Conservation (phyloP, 2,329 filamentous ascomycete genomes). For the Emydomyces testavorans region DNA sequence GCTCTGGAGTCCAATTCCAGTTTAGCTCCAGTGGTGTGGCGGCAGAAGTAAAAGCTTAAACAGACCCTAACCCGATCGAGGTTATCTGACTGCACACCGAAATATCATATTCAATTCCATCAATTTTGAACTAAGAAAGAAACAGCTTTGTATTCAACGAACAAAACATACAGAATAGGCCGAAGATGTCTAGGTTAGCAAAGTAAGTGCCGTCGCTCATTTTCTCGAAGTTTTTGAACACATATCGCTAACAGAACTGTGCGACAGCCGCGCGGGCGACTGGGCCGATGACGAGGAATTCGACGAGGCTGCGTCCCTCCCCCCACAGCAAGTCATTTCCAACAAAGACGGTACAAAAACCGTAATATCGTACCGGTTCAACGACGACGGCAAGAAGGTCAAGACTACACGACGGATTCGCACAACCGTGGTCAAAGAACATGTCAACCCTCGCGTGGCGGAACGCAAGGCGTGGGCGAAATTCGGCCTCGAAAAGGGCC, state of each 20-base stretch:
- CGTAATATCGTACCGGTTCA: constrained; percentile 75
- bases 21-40: neutral
- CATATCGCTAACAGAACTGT: neutral
- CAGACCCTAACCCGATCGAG: constrained; percentile 10
- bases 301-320: constrained; percentile 74
- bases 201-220: neutral
- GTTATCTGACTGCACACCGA: constrained; percentile 10
- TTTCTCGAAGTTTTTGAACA: neutral
- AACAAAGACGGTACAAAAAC: constrained; percentile 99
- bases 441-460: constrained; percentile 91
- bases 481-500: constrained; percentile 82
- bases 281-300: constrained; percentile 91
- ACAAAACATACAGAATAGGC: neutral
- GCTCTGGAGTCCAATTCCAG: neutral
- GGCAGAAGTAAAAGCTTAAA: constrained; percentile 1
- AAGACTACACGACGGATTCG: constrained; percentile 95
- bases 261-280: constrained; percentile 39
- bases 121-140: neutral
- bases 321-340: constrained; percentile 73
- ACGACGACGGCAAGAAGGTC: constrained; percentile 89
- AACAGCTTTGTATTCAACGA: constrained; percentile 3
- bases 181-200: constrained; percentile 9
- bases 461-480: constrained; percentile 89
- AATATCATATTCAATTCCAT: constrained; percentile 9
- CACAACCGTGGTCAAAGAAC: constrained; percentile 79